phyloP scores from a whole-genome alignment of 2,329 filamentous ascomycete genomes.

The Zymoseptoria brevis region DNA sequence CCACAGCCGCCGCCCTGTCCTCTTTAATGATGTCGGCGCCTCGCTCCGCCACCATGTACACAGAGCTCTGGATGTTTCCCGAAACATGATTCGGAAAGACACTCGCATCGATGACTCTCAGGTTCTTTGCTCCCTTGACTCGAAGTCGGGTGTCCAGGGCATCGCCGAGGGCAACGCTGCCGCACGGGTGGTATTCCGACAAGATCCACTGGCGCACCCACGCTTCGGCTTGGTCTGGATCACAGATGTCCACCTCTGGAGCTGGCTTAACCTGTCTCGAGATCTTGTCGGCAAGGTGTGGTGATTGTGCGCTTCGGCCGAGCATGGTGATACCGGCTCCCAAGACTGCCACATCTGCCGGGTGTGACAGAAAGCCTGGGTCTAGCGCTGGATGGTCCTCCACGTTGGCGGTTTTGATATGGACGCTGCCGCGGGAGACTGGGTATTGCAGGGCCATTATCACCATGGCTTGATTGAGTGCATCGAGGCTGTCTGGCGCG shows the following conservation, averaged over 20 bases:
- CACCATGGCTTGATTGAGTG: conserved; percentile 16
- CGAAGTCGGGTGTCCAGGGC: conserved; percentile 31
- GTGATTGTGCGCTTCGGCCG: conserved; percentile 37
- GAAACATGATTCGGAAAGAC: conserved; percentile 25
- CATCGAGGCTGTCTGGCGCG: conserved; percentile 14
- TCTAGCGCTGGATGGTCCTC: conserved; percentile 19
- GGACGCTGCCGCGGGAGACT: conserved; percentile 20
- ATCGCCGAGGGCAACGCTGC: conserved; percentile 35
- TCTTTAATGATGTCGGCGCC: conserved; percentile 28
- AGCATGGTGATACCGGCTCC: conserved; percentile 32
- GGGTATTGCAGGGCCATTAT: conserved; percentile 20
- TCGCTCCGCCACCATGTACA: conserved; percentile 28
- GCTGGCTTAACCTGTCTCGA: conserved; percentile 27
- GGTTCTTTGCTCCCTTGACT: conserved; percentile 31
- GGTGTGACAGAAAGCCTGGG: conserved; percentile 31
- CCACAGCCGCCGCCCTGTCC: conserved; percentile 7
- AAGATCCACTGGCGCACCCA: conserved; percentile 20
- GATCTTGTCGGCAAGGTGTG: conserved; percentile 37
- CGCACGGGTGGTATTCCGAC: conserved; percentile 34
- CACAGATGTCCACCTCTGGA: conserved; percentile 16
- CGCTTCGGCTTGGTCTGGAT: conserved; percentile 21
- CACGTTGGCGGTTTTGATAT: conserved; percentile 18
- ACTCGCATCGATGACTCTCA: conserved; percentile 33
- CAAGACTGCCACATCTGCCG: conserved; percentile 39
- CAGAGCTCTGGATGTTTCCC: conserved; percentile 23